These are phyloP conservation scores for Osmanthus fragrans DNA, from an alignment of 257 asterid species.

Conservation along the genomic window DNA sequence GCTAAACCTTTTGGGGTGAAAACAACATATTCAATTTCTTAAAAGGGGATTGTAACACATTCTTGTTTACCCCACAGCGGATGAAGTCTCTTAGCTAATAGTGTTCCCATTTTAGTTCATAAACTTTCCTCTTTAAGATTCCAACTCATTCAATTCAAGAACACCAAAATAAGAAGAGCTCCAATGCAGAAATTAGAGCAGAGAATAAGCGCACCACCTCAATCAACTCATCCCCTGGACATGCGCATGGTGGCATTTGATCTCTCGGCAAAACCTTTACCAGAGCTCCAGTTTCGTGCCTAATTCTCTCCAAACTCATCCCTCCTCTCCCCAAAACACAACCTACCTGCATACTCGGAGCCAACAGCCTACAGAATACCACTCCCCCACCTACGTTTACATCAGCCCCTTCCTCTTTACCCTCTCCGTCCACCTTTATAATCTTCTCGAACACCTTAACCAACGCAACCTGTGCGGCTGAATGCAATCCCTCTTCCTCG, in stretches of 20 bases:
- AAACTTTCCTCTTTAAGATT: neutral
- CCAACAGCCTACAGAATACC: slow-evolving; percentile 24
- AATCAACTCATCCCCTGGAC: slow-evolving; percentile 26
- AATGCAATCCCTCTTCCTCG: slow-evolving; percentile 11
- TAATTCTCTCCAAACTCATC: slow-evolving; percentile 21
- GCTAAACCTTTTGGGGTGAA: neutral
- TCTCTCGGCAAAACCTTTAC: slow-evolving; percentile 25
- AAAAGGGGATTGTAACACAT: neutral
- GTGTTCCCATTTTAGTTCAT: neutral
- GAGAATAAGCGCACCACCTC: slow-evolving; percentile 13
- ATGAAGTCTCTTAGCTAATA: neutral
- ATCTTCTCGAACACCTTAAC: slow-evolving; percentile 25
- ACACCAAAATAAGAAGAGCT: neutral
- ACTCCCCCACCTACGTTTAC: slow-evolving; percentile 13
- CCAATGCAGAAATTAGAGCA: neutral
- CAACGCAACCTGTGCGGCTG: slow-evolving; percentile 25
- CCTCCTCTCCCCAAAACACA: slow-evolving; percentile 25
- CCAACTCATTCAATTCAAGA: neutral
- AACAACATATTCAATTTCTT: neutral
- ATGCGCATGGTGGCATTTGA: slow-evolving; percentile 22
- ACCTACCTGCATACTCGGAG: slow-evolving; percentile 24
- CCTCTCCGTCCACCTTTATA: slow-evolving; percentile 22
- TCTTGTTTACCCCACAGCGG: neutral
- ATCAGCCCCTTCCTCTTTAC: slow-evolving; percentile 15
- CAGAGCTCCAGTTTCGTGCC: slow-evolving; percentile 23